A percentile compares a stretch with the other conserved stretches of the same genome.
Evolutionary conservation across 2,329 filamentous ascomycete genomes (phyloP).

Genomic region (Thelonectria rubi): DNA sequence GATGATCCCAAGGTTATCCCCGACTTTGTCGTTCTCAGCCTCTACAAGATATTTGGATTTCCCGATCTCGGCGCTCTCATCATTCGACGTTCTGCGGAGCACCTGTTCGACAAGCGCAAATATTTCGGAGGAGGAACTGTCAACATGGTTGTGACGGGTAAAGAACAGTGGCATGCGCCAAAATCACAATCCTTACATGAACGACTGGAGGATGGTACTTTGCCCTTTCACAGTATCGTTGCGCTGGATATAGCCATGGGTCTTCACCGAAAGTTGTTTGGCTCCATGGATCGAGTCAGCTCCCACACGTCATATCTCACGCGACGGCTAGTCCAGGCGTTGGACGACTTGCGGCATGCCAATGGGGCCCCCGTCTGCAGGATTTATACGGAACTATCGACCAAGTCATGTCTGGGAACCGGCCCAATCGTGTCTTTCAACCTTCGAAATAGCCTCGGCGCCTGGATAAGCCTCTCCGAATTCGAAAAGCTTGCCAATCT

Average conservation of each 20-base stretch:
- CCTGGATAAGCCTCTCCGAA: constrained; percentile 83
- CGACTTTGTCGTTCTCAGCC: constrained; percentile 87
- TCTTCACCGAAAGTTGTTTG: constrained; percentile 74
- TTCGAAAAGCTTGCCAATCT: constrained; percentile 86
- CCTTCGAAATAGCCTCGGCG: constrained; percentile 71
- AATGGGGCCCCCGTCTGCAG: constrained; percentile 73
- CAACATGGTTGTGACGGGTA: constrained; percentile 83
- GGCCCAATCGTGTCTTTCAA: constrained; percentile 90
- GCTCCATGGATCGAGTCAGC: constrained; percentile 74
- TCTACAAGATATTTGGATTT: constrained; percentile 99
- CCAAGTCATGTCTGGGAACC: constrained; percentile 51
- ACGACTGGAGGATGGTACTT: constrained; percentile 86
- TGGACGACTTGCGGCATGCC: constrained; percentile 70
- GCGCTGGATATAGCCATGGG: constrained; percentile 80
- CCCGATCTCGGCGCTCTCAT: constrained; percentile 89
- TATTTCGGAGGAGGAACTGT: constrained; percentile 98
- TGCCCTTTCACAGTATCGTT: constrained; percentile 90
- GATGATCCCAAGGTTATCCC: constrained; percentile 68
- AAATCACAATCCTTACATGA: constrained; percentile 80
- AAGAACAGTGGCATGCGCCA: constrained; percentile 82
- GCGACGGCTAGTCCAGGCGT: constrained; percentile 63
- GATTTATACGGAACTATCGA: constrained; percentile 63
- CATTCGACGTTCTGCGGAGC: constrained; percentile 75
- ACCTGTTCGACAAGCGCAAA: constrained; percentile 70
- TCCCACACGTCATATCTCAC: constrained; percentile 75